Conservation (phyloP, 441 rosid genomes). For the Capsella rubella region DNA sequence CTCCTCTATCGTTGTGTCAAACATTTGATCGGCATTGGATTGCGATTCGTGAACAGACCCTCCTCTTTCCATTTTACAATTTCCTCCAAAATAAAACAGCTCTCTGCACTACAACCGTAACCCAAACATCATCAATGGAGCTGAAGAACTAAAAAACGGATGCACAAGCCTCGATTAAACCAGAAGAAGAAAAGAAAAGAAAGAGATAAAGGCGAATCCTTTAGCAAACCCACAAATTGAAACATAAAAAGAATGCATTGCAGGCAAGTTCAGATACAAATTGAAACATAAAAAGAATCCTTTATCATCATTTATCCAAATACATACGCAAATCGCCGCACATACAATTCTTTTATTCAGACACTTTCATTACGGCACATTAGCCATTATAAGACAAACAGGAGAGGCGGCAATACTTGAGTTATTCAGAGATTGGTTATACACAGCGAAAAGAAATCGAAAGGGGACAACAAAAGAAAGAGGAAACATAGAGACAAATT, state of each 20-base stretch:
- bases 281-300: background rate
- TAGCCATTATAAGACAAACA: constrained; percentile 25
- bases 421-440: background rate
- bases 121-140: constrained; percentile 16
- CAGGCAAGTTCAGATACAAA: background rate
- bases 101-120: constrained; percentile 14
- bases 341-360: background rate
- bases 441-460: background rate
- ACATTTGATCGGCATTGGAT: constrained; percentile 43
- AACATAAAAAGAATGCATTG: constrained; percentile 5
- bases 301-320: background rate
- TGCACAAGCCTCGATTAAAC: background rate
- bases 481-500: constrained; percentile 14
- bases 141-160: constrained; percentile 10
- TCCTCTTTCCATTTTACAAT: constrained; percentile 16
- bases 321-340: background rate
- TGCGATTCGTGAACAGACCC: constrained; percentile 47
- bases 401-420: background rate
- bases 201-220: background rate
- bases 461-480: constrained; percentile 25
- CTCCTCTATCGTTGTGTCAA: constrained; percentile 64
- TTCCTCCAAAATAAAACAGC: background rate
- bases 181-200: background rate
- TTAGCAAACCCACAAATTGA: background rate
- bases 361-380: background rate